Base-by-base conservation (phyloP, 352 stramenopile genomes). In the Phytophthora multivora region DNA sequence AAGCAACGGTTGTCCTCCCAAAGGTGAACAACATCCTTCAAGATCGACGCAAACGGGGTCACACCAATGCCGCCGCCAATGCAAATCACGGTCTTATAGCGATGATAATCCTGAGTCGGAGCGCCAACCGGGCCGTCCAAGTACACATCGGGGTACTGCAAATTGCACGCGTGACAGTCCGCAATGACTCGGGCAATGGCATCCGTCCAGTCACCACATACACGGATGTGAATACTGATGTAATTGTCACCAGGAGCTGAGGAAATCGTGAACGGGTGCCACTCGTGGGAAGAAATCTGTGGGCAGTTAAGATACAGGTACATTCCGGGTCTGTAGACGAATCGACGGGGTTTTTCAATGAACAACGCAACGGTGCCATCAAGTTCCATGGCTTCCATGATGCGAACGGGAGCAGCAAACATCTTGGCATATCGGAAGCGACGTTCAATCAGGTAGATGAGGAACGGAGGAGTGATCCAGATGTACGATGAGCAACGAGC, bases 221-320 rank as follows among this genome's bases (percentile, higher is more conserved):
- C 80, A 43, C 74, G 79, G 13, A 93, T 88, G 70, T 90, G 81
- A 33, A 93, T 69, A 43, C 75, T 88, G 39, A 91, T 64, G 50
- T 88, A 90, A 49, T 90, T 84, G 66, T 96, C 85, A 0, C 64
- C 66, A 11, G 88, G 88, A 19, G 86, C 85, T 12, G 82, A 94
- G n/a, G 87, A 94, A 48, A 97, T 87, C 8, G 85, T 96, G 70
- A 97, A 97, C 28, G 90, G 89, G 56, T 97, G 90, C 89, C 89
- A 96, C 70, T 97, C 80, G 30, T 83, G 68, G 0, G 59, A 59
- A 21, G 84, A 93, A 54, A 97, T 81, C 19, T 69, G 30, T 5
- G 88, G 88, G 19, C 88, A 71, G 60, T 96, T 92, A 57, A 97
- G 67, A 51, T 89, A 96, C 41, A 89, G 59, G 71, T 97, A 97